These are phyloP conservation scores for Aspergillus affinis DNA, from an alignment of 495 filamentous ascomycete species.

Conservation along the genomic window DNA sequence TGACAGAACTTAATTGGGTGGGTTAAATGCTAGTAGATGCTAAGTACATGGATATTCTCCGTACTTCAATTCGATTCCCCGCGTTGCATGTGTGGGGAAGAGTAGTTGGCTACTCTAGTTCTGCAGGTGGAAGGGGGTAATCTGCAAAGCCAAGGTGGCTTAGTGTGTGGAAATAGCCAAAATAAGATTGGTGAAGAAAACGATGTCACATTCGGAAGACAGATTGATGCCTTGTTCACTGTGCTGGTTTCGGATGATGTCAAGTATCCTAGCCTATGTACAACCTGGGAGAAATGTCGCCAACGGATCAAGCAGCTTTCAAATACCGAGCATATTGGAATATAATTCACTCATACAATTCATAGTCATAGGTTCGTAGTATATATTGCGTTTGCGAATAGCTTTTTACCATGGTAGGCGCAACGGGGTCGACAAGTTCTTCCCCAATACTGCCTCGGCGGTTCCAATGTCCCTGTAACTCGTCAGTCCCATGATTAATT, in stretches of 20 bases:
- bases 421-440: conserved; percentile 59
- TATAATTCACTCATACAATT: not conserved
- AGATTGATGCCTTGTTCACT: not conserved
- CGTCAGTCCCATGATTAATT: conserved; percentile 6
- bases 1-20: not conserved
- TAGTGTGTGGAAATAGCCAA: not conserved
- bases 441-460: conserved; percentile 62
- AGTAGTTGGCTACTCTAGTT: not conserved
- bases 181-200: not conserved
- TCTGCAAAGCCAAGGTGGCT: too few species aligned
- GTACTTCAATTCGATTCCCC: not conserved
- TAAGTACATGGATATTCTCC: too few species aligned
- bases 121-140: not conserved
- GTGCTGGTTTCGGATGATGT: too few species aligned
- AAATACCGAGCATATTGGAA: not conserved
- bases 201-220: not conserved
- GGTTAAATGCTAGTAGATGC: not conserved
- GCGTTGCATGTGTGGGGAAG: not conserved
- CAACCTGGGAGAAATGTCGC: not conserved
- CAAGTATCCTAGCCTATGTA: not conserved
- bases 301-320: not conserved
- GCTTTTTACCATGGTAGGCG: conserved; percentile 63
- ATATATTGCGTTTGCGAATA: not conserved
- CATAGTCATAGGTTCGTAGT: not conserved
- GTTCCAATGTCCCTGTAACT: conserved; percentile 64